Evolutionary conservation across 345 rosid species (phyloP).

Genomic region (Physaria fendleri): DNA sequence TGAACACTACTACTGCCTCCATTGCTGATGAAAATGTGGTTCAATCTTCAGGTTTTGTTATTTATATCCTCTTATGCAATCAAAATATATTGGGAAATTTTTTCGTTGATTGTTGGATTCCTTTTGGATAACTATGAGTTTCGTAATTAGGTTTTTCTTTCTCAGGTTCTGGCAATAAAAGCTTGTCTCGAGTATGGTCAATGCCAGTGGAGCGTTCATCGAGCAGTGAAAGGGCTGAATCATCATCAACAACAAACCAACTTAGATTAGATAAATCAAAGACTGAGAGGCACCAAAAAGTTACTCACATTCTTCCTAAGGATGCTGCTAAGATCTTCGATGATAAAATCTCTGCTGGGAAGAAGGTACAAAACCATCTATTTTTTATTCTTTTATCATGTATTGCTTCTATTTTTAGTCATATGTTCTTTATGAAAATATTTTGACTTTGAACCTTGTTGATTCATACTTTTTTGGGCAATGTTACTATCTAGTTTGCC

Average conservation of each 20-base stretch:
- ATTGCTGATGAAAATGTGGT: slow-evolving; percentile 33
- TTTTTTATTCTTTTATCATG: slow-evolving; percentile 1
- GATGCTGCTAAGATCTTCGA: slow-evolving; percentile 82
- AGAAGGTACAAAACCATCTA: slow-evolving; percentile 55
- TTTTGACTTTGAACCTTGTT: not conserved
- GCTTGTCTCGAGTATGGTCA: slow-evolving; percentile 33
- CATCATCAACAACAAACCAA: slow-evolving; percentile 34
- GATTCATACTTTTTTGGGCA: not conserved
- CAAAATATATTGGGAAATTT: not conserved
- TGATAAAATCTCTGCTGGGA: slow-evolving; percentile 57
- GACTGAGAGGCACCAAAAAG: slow-evolving; percentile 52
- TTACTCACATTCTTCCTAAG: slow-evolving; percentile 52
- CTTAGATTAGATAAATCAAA: slow-evolving; percentile 65
- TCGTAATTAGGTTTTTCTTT: too few species aligned
- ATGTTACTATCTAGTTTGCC: too few species aligned
- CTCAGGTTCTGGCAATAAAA: slow-evolving; percentile 37
- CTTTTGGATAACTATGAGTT: not conserved
- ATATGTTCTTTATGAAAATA: not conserved
- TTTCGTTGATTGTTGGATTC: slow-evolving; percentile 4
- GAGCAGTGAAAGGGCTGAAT: slow-evolving; percentile 27
- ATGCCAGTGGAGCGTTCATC: slow-evolving; percentile 30
- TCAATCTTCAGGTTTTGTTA: slow-evolving; percentile 41
- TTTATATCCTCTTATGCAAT: not conserved
- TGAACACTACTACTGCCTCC: slow-evolving; percentile 26
- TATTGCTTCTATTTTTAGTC: slow-evolving; percentile 26